Percentiles rank a stretch among this genome's conserved stretches.
These are phyloP conservation scores for Irpex sp. DNA, from an alignment of 1,284 basidiomycete species.

Conservation along the genomic window DNA sequence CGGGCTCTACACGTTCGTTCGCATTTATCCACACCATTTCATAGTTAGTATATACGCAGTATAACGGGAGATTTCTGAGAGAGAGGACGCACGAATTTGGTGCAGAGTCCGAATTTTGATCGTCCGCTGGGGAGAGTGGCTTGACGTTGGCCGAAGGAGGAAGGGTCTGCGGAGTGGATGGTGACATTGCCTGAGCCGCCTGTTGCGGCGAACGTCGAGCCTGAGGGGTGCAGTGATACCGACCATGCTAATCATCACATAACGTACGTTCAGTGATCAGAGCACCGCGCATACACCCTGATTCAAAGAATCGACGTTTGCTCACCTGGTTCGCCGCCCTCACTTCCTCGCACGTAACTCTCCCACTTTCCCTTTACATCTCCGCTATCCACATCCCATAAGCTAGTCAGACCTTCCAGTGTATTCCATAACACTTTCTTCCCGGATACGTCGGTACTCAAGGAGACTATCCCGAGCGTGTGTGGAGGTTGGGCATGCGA, in stretches of 20 bases:
- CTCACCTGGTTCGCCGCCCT: constrained; percentile 68
- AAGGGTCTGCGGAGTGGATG: constrained; percentile 58
- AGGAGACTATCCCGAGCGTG: constrained; percentile 69
- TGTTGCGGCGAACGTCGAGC: constrained; percentile 73
- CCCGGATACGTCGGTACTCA: constrained; percentile 67
- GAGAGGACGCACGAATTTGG: constrained; percentile 62
- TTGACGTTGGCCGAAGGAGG: constrained; percentile 59
- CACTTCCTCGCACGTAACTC: constrained; percentile 57
- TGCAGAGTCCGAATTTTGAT: constrained; percentile 79
- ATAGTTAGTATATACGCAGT: not conserved
- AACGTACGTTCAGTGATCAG: not conserved
- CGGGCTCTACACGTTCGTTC: constrained; percentile 58
- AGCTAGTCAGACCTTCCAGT: constrained; percentile 72
- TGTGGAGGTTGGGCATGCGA: constrained; percentile 63
- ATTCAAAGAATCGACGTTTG: constrained; percentile 14
- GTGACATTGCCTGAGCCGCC: constrained; percentile 72
- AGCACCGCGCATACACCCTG: not conserved
- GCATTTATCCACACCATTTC: no score
- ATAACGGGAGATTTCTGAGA: not conserved
- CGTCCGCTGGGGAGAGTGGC: constrained; percentile 63
- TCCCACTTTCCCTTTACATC: constrained; percentile 61
- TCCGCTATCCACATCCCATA: constrained; percentile 67
- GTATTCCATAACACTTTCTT: constrained; percentile 69
- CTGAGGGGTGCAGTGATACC: constrained; percentile 72
- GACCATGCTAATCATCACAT: constrained; percentile 58